These are phyloP conservation scores for Emmonsiellopsis sp. DNA, from an alignment of 2,329 filamentous ascomycete species.

Conservation along the genomic window DNA sequence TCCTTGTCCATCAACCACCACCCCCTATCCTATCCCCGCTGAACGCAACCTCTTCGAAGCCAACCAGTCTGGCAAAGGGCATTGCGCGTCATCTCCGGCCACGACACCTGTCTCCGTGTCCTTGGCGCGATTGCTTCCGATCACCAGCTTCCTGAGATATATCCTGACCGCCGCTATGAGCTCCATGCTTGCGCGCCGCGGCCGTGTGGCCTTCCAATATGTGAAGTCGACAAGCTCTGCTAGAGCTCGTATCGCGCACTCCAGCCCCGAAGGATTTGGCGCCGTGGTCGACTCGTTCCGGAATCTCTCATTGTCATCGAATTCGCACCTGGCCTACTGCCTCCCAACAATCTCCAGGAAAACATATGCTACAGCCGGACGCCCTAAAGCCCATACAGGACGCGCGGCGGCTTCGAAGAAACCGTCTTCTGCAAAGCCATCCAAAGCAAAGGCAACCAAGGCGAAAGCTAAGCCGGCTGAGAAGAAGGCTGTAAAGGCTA, in stretches of 20 bases:
- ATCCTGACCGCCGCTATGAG: slow-evolving; percentile 19
- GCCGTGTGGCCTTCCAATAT: slow-evolving; percentile 18
- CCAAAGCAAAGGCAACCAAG: slow-evolving; percentile 15
- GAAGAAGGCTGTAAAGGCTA: slow-evolving; percentile 12
- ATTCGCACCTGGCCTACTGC: slow-evolving; percentile 7
- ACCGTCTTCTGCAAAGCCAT: slow-evolving; percentile 7
- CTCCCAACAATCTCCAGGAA: slow-evolving; percentile 16
- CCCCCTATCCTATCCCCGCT: background rate
- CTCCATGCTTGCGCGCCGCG: slow-evolving; percentile 23
- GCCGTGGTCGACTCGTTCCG: background rate
- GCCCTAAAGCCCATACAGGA: slow-evolving; percentile 9
- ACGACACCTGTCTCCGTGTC: no score
- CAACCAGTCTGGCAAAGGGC: background rate
- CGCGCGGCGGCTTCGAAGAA: slow-evolving; percentile 12
- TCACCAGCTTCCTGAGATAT: background rate
- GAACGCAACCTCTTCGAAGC: background rate
- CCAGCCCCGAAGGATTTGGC: background rate
- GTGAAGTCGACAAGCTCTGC: background rate
- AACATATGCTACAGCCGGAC: slow-evolving; percentile 24
- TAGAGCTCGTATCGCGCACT: background rate
- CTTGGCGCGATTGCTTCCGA: no score
- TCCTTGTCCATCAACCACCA: slow-evolving; percentile 1
- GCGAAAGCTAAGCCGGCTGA: slow-evolving; percentile 22
- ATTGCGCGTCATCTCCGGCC: background rate
- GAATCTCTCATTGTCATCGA: background rate